These are phyloP conservation scores for Chalaropsis thielavioides DNA, from an alignment of 2,329 filamentous ascomycete species.

Conservation along the genomic window DNA sequence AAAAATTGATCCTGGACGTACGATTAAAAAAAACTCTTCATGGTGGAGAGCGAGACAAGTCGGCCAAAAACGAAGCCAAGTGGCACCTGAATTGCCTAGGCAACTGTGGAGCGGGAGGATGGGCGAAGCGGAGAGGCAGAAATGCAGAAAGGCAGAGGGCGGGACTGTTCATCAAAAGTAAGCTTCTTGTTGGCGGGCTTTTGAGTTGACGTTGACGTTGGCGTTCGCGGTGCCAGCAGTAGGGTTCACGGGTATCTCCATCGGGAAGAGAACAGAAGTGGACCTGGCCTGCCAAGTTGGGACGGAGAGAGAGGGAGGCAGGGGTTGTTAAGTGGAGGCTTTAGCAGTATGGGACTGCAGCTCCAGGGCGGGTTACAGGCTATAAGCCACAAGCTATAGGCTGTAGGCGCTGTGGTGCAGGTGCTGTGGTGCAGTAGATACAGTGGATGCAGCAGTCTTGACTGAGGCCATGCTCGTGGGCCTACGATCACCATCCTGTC, in stretches of 20 bases:
- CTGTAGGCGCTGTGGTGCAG: too few relatives aligned
- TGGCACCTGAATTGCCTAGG: neutral
- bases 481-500: too few relatives aligned
- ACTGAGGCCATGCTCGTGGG: too few relatives aligned
- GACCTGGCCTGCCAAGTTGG: neutral
- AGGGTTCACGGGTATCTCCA: neutral
- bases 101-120: slow-evolving; percentile 3
- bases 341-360: too few relatives aligned
- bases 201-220: neutral
- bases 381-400: too few relatives aligned
- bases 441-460: too few relatives aligned
- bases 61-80: neutral
- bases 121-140: neutral
- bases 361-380: too few relatives aligned
- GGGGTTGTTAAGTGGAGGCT: too few relatives aligned
- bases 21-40: neutral
- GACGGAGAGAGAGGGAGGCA: too few relatives aligned
- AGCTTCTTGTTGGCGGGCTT: neutral
- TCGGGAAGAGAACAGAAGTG: neutral
- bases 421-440: too few relatives aligned
- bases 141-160: neutral
- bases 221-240: neutral
- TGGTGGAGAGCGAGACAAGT: neutral
- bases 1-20: neutral
- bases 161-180: neutral